Percentiles rank a stretch among this genome's conserved stretches.
Evolutionary conservation across 2,329 filamentous ascomycete genomes (phyloP).

Genomic region (Fusarium nelsonii): DNA sequence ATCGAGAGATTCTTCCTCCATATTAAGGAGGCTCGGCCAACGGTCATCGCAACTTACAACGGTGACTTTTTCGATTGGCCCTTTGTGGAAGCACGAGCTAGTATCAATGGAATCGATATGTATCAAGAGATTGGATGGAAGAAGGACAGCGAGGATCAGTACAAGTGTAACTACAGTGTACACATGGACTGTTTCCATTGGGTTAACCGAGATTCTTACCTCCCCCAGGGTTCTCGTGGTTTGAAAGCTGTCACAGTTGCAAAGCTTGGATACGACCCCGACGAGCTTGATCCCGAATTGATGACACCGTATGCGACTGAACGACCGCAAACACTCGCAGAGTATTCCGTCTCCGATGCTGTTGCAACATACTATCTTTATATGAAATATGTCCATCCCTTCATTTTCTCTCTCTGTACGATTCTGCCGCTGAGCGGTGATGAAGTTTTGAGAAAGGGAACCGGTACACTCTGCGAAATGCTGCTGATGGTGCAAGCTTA

Average conservation of each 20-base stretch:
- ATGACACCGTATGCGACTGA: conserved; percentile 95
- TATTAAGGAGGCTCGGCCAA: conserved; percentile 93
- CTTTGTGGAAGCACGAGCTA: conserved; percentile 93
- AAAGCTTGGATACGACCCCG: conserved; percentile 97
- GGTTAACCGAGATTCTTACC: conserved; percentile 98
- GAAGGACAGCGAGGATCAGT: conserved; percentile 95
- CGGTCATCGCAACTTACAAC: conserved; percentile 99
- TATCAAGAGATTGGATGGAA: conserved; percentile 98
- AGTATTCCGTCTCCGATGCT: conserved; percentile 98
- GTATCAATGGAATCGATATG: conserved; percentile 97
- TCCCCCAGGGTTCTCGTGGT: conserved; percentile 96
- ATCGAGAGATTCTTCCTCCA: conserved; percentile 95
- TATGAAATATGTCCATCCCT: conserved; percentile 99
- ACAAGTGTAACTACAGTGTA: conserved; percentile 93
- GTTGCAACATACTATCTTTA: conserved; percentile 99
- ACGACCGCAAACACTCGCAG: conserved; percentile 91
- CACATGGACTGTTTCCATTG: conserved; percentile 99
- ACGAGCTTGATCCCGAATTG: conserved; percentile 95
- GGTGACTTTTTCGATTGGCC: conserved; percentile 99
- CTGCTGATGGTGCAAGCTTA: conserved; percentile 99
- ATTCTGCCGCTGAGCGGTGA: conserved; percentile 94
- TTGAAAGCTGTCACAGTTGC: conserved; percentile 97
- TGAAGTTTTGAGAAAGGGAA: conserved; percentile 93
- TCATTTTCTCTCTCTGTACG: conserved; percentile 98
- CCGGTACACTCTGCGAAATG: conserved; percentile 99